Evolutionary conservation across 2,329 filamentous ascomycete genomes (phyloP).

Genomic region (Knufia petricola): DNA sequence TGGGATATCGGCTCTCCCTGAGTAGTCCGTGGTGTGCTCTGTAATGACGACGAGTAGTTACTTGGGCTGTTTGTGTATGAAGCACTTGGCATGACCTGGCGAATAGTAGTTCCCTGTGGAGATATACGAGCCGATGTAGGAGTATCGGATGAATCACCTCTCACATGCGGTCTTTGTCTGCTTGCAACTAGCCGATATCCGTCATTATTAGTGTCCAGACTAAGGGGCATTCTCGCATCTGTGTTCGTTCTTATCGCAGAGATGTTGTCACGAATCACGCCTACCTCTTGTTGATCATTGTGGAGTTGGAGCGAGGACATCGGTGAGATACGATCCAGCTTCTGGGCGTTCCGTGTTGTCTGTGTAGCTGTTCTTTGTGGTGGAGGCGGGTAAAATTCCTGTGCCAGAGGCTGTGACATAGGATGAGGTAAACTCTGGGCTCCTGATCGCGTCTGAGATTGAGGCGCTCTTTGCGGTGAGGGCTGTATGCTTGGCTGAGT

Average conservation of each 20-base stretch:
- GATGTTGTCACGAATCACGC: not conserved
- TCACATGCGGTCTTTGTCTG: not conserved
- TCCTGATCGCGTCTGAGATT: not conserved
- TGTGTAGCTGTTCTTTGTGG: not conserved
- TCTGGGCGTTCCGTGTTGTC: not conserved
- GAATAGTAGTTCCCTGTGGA: not conserved
- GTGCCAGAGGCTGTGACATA: not conserved
- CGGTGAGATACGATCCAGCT: not conserved
- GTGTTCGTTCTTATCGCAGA: not conserved
- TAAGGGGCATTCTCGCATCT: not conserved
- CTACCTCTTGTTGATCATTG: not conserved
- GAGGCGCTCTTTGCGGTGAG: not conserved
- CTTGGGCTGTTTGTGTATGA: not conserved
- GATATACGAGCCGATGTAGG: not conserved
- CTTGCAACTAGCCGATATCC: not conserved
- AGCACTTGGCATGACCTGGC: not conserved
- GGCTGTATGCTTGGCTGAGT: not conserved
- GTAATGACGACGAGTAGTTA: not conserved
- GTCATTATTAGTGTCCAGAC: conserved; percentile 2
- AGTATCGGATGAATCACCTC: not conserved
- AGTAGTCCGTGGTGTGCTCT: not conserved
- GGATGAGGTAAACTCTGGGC: not conserved
- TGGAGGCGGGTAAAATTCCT: conserved; percentile 4
- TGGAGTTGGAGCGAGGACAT: not conserved
- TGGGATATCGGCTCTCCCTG: not conserved